Conservation (phyloP, 2,329 filamentous ascomycete genomes). For the Parascedosporium putredinis region DNA sequence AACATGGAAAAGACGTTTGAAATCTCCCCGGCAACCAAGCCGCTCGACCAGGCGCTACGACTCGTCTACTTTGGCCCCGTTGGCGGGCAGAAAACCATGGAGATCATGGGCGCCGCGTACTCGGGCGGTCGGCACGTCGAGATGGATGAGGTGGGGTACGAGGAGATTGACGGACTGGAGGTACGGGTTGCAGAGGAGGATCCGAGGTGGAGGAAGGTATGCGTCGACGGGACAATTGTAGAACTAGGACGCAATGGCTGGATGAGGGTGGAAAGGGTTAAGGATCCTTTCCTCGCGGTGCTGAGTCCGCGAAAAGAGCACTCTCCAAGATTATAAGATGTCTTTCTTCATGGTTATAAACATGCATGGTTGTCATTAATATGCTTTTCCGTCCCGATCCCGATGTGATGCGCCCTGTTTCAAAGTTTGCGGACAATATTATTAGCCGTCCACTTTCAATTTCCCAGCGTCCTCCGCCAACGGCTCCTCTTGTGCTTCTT, state of each 20-base stretch:
- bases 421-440: no score
- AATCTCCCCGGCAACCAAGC: conserved; percentile 64
- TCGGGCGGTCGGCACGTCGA: conserved; percentile 44
- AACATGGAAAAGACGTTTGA: conserved; percentile 73
- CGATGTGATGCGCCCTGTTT: no score
- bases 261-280: conserved; percentile 49
- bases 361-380: no score
- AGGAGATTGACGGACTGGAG: conserved; percentile 54
- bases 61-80: conserved; percentile 67
- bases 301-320: conserved; percentile 17
- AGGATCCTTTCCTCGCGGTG: conserved; percentile 28
- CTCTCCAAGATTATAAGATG: no score
- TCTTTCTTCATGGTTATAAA: no score
- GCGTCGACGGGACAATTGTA: conserved; percentile 86
- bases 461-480: not conserved
- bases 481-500: not conserved
- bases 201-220: conserved; percentile 72
- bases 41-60: conserved; percentile 59
- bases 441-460: not conserved
- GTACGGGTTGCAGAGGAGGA: conserved; percentile 60
- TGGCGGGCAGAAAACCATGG: conserved; percentile 57
- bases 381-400: no score
- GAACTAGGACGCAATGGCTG: conserved; percentile 59
- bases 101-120: conserved; percentile 61
- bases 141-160: conserved; percentile 57